Evolutionary conservation across 257 asterid species (phyloP).

Genomic region (Solanum corneliomulleri): DNA sequence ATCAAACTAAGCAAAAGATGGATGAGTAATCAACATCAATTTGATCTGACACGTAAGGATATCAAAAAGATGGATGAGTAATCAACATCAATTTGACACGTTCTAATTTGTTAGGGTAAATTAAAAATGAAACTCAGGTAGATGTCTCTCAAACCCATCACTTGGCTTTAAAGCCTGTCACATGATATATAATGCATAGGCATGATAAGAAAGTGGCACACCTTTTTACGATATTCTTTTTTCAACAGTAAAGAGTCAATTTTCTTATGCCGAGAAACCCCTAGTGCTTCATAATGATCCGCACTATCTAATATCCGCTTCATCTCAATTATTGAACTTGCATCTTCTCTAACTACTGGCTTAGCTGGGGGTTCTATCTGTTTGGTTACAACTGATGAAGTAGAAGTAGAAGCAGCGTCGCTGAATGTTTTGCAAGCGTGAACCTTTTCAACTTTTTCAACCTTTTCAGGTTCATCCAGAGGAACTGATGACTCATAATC

Average conservation of each 20-base stretch:
- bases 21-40: not conserved
- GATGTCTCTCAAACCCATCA: not conserved
- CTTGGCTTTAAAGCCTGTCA: not conserved
- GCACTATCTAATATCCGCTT: slow-evolving; percentile 63
- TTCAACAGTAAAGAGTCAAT: slow-evolving; percentile 57
- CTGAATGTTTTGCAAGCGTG: slow-evolving; percentile 53
- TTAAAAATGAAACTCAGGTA: not conserved
- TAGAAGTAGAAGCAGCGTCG: slow-evolving; percentile 36
- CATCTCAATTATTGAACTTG: slow-evolving; percentile 62
- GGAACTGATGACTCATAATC: slow-evolving; percentile 54
- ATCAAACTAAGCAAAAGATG: not conserved
- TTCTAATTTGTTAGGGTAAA: not conserved
- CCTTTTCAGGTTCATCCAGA: slow-evolving; percentile 47
- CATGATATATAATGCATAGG: not conserved
- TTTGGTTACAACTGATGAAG: slow-evolving; percentile 43
- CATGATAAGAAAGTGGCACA: slow-evolving; percentile 4
- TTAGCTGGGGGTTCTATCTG: slow-evolving; percentile 43
- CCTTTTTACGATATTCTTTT: slow-evolving; percentile 93
- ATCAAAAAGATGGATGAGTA: not conserved
- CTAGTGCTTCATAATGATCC: slow-evolving; percentile 92
- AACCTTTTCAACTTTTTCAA: slow-evolving; percentile 57
- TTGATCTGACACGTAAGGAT: not conserved
- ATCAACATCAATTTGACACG: not conserved
- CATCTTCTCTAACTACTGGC: slow-evolving; percentile 60
- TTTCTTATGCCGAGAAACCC: slow-evolving; percentile 59